Evolutionary conservation across 2,329 filamentous ascomycete genomes (phyloP).

Genomic region (Scytalidium lignicola): DNA sequence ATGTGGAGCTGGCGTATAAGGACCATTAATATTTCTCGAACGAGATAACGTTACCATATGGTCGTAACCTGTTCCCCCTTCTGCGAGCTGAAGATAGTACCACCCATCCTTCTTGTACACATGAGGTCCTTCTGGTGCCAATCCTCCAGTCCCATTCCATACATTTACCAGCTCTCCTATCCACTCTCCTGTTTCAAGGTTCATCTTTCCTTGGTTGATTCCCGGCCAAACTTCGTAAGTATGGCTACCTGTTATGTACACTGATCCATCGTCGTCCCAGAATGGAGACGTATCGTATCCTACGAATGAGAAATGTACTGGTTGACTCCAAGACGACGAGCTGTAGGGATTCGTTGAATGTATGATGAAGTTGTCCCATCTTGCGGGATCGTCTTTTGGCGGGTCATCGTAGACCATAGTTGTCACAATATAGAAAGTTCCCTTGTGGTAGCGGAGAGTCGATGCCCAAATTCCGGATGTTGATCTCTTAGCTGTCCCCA

Average conservation of each 20-base stretch:
- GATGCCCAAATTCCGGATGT: slow-evolving; percentile 36
- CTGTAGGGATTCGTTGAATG: slow-evolving; percentile 38
- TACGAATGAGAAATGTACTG: slow-evolving; percentile 42
- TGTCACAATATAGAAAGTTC: slow-evolving; percentile 28
- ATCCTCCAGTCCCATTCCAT: slow-evolving; percentile 43
- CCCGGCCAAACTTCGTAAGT: slow-evolving; percentile 33
- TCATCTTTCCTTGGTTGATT: slow-evolving; percentile 33
- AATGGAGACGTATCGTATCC: slow-evolving; percentile 51
- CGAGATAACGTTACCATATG: slow-evolving; percentile 46
- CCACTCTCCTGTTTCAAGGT: slow-evolving; percentile 34
- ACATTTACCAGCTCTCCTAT: slow-evolving; percentile 33
- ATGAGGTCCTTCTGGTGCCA: slow-evolving; percentile 47
- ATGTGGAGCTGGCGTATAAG: slow-evolving; percentile 35
- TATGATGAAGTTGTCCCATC: slow-evolving; percentile 42
- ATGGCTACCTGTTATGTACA: slow-evolving; percentile 42
- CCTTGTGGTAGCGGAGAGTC: slow-evolving; percentile 34
- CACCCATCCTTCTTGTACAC: slow-evolving; percentile 45
- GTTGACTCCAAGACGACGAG: slow-evolving; percentile 39
- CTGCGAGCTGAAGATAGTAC: slow-evolving; percentile 49
- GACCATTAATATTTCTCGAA: slow-evolving; percentile 35
- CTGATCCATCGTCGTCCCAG: slow-evolving; percentile 50
- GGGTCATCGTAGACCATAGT: slow-evolving; percentile 31
- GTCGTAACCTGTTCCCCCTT: slow-evolving; percentile 45
- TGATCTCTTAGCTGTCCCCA: slow-evolving; percentile 27
- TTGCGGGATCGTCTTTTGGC: slow-evolving; percentile 25